A percentile compares a stretch with the other conserved stretches of the same genome.
phyloP scores from a whole-genome alignment of 768 basidiomycete species.

The Agrocybe praecox region DNA sequence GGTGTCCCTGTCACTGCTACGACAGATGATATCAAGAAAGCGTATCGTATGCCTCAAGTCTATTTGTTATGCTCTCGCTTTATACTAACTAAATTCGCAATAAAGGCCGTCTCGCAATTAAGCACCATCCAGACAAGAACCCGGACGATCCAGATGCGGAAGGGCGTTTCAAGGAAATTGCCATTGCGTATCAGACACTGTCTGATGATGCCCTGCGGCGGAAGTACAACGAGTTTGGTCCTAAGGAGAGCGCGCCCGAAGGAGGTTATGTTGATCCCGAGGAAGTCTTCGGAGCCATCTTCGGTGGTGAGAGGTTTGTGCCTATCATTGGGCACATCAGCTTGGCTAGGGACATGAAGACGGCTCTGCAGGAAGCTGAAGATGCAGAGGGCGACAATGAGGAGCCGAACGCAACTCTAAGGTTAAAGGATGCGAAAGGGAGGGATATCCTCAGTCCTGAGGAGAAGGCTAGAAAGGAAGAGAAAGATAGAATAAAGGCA shows the following conservation, averaged over 20 bases:
- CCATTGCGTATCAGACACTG: slow-evolving; percentile 86
- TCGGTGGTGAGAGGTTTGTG: slow-evolving; percentile 85
- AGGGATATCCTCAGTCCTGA: slow-evolving; percentile 62
- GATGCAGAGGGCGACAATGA: slow-evolving; percentile 57
- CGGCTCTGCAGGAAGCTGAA: slow-evolving; percentile 85
- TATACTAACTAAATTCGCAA: background rate
- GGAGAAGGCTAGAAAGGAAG: slow-evolving; percentile 74
- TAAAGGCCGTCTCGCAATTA: slow-evolving; percentile 81
- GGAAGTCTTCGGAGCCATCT: slow-evolving; percentile 80
- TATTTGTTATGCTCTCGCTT: background rate
- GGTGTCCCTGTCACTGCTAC: slow-evolving; percentile 76
- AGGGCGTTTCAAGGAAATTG: slow-evolving; percentile 89
- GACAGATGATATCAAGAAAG: slow-evolving; percentile 87
- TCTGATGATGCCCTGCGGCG: slow-evolving; percentile 74
- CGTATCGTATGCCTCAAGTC: slow-evolving; percentile 66
- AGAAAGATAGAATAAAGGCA: slow-evolving; percentile 67
- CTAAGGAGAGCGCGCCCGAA: slow-evolving; percentile 80
- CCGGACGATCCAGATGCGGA: slow-evolving; percentile 84
- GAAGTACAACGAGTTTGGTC: slow-evolving; percentile 92
- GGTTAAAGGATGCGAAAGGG: slow-evolving; percentile 54
- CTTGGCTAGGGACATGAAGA: slow-evolving; percentile 90
- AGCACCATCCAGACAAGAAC: slow-evolving; percentile 93
- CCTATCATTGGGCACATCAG: slow-evolving; percentile 90
- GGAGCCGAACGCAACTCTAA: slow-evolving; percentile 38
- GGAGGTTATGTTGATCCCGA: slow-evolving; percentile 90